Conservation (phyloP, 1,139 yeast species). For the Zygosaccharomyces sapae region DNA sequence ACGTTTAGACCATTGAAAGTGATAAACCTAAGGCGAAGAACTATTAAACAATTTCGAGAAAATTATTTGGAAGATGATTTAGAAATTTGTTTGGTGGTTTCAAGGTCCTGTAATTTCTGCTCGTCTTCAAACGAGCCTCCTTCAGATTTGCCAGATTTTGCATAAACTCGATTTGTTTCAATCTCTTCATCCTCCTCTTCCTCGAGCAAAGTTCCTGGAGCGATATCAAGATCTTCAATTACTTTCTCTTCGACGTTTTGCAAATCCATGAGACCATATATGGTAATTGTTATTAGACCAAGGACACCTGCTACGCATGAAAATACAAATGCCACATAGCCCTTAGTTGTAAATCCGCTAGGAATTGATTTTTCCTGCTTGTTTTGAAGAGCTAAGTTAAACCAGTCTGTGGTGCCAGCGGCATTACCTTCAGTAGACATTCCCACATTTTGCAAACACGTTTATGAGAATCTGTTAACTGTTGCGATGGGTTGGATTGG, state of each 20-base stretch:
- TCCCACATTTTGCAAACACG: constrained; percentile 55
- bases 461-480: constrained; percentile 52
- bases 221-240: constrained; percentile 42
- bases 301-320: constrained; percentile 74
- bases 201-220: constrained; percentile 13
- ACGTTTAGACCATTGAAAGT: not conserved
- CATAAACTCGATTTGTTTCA: not conserved
- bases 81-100: not conserved
- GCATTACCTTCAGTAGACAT: constrained; percentile 69
- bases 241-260: constrained; percentile 54
- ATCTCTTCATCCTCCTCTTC: constrained; percentile 9
- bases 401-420: constrained; percentile 59
- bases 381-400: constrained; percentile 69
- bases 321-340: constrained; percentile 80
- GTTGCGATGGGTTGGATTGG: constrained; percentile 46
- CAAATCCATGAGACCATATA: constrained; percentile 80
- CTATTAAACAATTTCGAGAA: not conserved
- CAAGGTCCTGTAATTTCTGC: not conserved
- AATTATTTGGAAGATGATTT: not conserved
- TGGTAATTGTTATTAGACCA: constrained; percentile 70
- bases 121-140: not conserved
- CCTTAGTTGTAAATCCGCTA: constrained; percentile 81
- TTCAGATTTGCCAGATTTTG: not conserved
- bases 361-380: constrained; percentile 65
- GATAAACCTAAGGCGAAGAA: not conserved